Conservation (phyloP, 2,329 filamentous ascomycete genomes). For the Colletotrichum agaves region DNA sequence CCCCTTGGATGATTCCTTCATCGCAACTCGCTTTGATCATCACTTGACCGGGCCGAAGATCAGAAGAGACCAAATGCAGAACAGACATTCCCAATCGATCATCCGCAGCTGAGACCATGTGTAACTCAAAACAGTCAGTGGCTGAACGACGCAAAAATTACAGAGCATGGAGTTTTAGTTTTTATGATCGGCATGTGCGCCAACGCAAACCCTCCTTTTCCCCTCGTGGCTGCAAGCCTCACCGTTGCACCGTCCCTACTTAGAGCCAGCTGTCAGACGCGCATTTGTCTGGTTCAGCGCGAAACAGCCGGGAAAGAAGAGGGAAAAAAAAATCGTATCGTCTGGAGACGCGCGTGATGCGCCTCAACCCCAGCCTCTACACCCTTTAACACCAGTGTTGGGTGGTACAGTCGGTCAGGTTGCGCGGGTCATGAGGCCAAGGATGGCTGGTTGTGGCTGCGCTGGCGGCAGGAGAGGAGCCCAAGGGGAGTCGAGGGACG, state of each 20-base stretch:
- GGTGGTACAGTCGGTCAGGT: constrained; percentile 4
- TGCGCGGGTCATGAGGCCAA: constrained; percentile 19
- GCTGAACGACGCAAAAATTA: neutral
- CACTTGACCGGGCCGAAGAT: constrained; percentile 19
- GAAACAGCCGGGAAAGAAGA: neutral
- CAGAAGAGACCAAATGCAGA: constrained; percentile 13
- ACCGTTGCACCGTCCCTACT: constrained; percentile 19
- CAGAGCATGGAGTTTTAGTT: neutral
- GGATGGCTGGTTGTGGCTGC: constrained; percentile 16
- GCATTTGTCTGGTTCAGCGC: neutral
- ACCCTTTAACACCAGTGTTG: neutral
- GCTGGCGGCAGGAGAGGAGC: constrained; percentile 14
- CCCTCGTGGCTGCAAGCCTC: constrained; percentile 17
- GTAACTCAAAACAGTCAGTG: neutral
- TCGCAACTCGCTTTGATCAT: constrained; percentile 2
- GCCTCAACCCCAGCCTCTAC: constrained; percentile 4
- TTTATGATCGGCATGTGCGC: constrained; percentile 14
- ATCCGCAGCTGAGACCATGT: constrained; percentile 8
- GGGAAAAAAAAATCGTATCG: neutral
- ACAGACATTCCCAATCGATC: neutral
- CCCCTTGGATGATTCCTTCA: neutral
- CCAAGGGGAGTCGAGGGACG: neutral
- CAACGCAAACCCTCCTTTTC: neutral
- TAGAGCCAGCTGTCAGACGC: constrained; percentile 25
- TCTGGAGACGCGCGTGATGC: constrained; percentile 25